Evolutionary conservation across 768 basidiomycete species (phyloP), one percentile per base, ranked within the genome.

Genomic region (Neoboletus brunneissimus): DNA sequence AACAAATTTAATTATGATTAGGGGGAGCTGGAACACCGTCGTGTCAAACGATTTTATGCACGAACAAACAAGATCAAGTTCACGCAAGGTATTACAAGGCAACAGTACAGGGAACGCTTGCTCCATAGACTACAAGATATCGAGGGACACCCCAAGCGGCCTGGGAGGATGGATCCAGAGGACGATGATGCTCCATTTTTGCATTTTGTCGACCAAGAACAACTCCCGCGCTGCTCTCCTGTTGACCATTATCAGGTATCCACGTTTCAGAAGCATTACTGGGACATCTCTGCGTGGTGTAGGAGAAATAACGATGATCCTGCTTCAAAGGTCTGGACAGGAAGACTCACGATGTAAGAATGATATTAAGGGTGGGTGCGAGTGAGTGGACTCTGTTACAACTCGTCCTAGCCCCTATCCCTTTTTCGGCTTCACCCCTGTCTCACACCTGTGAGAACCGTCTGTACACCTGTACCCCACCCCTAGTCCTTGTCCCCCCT

Each of bases 31-130:
- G 68, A 77, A 55, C 78, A 81, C 48, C 56, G 64, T 0, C 57
- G 48, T 0, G 64, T 76, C 11, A 81, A 82, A 62, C 58, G 54
- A 0, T 63, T 76, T 29, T 81, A 79, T 43, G 53, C 53, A 0
- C 38, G 60, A 0, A 76, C 73, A 0, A 77, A 75, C 60, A 78
- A 79, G 56, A 68, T 61, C 6, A 44, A 70, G 12, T 60, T 63
- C 16, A n/a, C 47, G 0, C 18, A 43, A 0, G 72, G 76, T 20
- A 77, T 80, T 38, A 69, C 68, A 0, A 58, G 38, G 1, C 65
- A 66, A 5, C 58, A 70, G 34, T 43, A 56, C 0, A 53, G 66
- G n/a, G 55, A 67, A 40, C 16, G 59, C 0, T 27, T 57, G 0
- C 43, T 58, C n/a, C n/a, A 25, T 0, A 48, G 37, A 10, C 1